Evolutionary conservation across 139 green algal species (phyloP).

Genomic region (Chlorella vulgaris): DNA sequence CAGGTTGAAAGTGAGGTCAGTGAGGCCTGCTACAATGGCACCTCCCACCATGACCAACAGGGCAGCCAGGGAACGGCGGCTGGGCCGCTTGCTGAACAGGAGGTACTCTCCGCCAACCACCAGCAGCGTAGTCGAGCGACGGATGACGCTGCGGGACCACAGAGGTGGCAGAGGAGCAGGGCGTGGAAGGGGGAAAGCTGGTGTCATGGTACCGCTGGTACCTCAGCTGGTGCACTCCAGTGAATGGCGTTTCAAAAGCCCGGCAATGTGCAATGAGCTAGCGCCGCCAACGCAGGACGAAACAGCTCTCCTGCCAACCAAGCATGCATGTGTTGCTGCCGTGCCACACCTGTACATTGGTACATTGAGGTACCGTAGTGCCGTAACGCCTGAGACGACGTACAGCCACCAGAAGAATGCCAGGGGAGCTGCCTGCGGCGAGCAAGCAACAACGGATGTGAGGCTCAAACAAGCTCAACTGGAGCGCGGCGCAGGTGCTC

Average conservation of each 20-base stretch:
- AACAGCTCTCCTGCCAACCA: too few species aligned
- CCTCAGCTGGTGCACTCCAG: too few species aligned
- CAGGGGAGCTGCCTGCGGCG: slow-evolving; percentile 43
- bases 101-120: slow-evolving; percentile 55
- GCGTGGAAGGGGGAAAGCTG: neutral
- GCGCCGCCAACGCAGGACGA: too few species aligned
- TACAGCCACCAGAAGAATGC: slow-evolving; percentile 64
- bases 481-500: too few species aligned
- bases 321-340: too few species aligned
- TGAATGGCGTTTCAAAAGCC: too few species aligned
- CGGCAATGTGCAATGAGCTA: too few species aligned
- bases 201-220: neutral
- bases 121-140: slow-evolving; percentile 53
- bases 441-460: neutral
- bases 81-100: slow-evolving; percentile 43
- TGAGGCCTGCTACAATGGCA: slow-evolving; percentile 48
- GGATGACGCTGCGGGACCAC: slow-evolving; percentile 43
- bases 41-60: slow-evolving; percentile 52
- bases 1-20: slow-evolving; percentile 55
- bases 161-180: neutral
- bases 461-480: neutral
- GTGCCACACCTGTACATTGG: slow-evolving; percentile 66
- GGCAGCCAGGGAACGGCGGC: slow-evolving; percentile 16
- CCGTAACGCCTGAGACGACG: slow-evolving; percentile 57
- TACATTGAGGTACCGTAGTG: slow-evolving; percentile 59